A percentile compares a stretch with the other conserved stretches of the same genome.
These are phyloP conservation scores for Laburnicola sp. DNA, from an alignment of 2,329 filamentous ascomycete genomes.

Conservation along the genomic window DNA sequence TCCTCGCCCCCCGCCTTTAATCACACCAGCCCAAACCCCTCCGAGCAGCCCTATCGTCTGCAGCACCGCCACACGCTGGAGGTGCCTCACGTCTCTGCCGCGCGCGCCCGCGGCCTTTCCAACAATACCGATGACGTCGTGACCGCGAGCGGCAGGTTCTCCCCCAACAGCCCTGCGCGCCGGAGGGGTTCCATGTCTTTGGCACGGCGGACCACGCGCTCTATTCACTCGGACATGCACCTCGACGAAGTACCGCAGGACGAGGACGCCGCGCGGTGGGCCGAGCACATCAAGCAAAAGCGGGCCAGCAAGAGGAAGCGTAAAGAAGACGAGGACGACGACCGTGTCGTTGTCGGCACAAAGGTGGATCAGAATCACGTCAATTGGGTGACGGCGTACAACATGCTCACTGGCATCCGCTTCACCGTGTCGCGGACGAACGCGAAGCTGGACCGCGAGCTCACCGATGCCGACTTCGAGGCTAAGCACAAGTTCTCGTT, in stretches of 20 bases:
- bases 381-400: conserved; percentile 98
- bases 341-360: conserved; percentile 86
- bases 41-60: conserved; percentile 59
- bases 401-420: conserved; percentile 98
- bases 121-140: conserved; percentile 61
- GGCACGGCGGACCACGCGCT: conserved; percentile 77
- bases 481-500: conserved; percentile 98
- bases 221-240: conserved; percentile 80
- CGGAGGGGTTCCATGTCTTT: conserved; percentile 83
- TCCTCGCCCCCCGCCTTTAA: conserved; percentile 64
- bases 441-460: conserved; percentile 87
- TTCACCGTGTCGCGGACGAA: conserved; percentile 96
- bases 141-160: conserved; percentile 78
- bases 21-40: conserved; percentile 56
- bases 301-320: conserved; percentile 82
- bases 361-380: conserved; percentile 97
- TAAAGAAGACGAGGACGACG: conserved; percentile 89
- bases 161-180: conserved; percentile 65
- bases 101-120: conserved; percentile 67
- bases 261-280: conserved; percentile 88
- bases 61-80: conserved; percentile 88
- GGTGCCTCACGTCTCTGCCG: conserved; percentile 69
- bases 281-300: conserved; percentile 90
- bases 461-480: conserved; percentile 90
- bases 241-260: conserved; percentile 83